A percentile compares a stretch with the other conserved stretches of the same genome.
phyloP scores from a whole-genome alignment of 441 rosid genomes.

The Eutrema salsugineum region DNA sequence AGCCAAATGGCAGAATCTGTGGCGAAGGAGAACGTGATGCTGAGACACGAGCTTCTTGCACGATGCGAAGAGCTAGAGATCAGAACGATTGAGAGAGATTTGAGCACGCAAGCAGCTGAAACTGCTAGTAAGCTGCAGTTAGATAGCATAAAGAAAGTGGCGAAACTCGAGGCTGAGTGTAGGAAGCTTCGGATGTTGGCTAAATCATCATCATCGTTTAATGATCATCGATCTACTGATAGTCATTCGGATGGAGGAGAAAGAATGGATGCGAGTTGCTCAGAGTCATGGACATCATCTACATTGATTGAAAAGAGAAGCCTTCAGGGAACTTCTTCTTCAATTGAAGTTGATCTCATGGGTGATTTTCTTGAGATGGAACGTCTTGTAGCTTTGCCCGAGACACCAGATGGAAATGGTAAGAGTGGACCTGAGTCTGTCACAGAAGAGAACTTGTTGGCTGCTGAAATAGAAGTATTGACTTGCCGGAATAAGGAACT shows the following conservation, averaged over 20 bases:
- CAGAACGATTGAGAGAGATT: slow-evolving; percentile 75
- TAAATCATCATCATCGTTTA: slow-evolving; percentile 40
- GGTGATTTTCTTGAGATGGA: slow-evolving; percentile 99
- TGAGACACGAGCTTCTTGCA: slow-evolving; percentile 54
- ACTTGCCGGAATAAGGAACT: slow-evolving; percentile 38
- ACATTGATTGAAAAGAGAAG: slow-evolving; percentile 46
- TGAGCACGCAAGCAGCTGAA: slow-evolving; percentile 91
- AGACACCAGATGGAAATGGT: slow-evolving; percentile 34
- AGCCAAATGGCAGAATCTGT: slow-evolving; percentile 49
- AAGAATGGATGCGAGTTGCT: slow-evolving; percentile 38
- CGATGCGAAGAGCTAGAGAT: slow-evolving; percentile 63
- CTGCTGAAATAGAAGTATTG: slow-evolving; percentile 53
- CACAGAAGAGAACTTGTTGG: slow-evolving; percentile 40
- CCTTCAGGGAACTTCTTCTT: slow-evolving; percentile 36
- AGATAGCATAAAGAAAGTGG: slow-evolving; percentile 82
- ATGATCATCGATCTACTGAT: slow-evolving; percentile 48
- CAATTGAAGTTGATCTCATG: slow-evolving; percentile 70
- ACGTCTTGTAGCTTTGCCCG: slow-evolving; percentile 71
- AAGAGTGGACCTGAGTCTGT: slow-evolving; percentile 30
- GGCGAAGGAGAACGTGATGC: slow-evolving; percentile 55
- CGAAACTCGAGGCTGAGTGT: slow-evolving; percentile 86
- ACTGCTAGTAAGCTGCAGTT: slow-evolving; percentile 87
- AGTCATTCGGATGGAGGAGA: slow-evolving; percentile 80
- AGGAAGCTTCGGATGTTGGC: slow-evolving; percentile 58
- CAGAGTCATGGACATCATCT: slow-evolving; percentile 56